phyloP scores from a whole-genome alignment of 371 early-diverging fungal species.

The Mortierella sp. region DNA sequence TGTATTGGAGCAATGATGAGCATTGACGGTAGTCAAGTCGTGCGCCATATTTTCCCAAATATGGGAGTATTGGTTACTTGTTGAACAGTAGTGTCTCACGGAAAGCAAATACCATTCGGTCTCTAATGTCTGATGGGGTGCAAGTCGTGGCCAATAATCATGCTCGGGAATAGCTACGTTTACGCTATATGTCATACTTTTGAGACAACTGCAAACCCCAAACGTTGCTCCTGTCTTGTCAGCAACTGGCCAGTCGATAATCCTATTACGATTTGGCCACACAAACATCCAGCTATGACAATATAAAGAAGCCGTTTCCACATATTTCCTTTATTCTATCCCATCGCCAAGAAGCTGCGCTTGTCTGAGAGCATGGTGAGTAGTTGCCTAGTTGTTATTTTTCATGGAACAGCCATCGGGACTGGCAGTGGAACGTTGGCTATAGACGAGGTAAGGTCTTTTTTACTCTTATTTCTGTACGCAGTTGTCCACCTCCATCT shows the following conservation, averaged over 20 bases:
- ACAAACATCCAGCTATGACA: too few species aligned
- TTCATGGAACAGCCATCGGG: constrained; percentile 72
- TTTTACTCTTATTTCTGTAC: not conserved
- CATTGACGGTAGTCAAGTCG: constrained; percentile 3
- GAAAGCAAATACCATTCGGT: too few species aligned
- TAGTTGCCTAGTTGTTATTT: not conserved
- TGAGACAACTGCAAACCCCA: not conserved
- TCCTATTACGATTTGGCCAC: not conserved
- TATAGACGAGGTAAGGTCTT: constrained; percentile 76
- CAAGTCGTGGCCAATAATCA: not conserved
- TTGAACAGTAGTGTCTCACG: not conserved
- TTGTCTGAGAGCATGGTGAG: constrained; percentile 75
- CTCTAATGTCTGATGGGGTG: not conserved
- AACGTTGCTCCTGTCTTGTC: not conserved
- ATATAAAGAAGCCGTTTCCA: not conserved
- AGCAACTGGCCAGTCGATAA: not conserved
- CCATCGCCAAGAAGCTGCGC: constrained; percentile 71
- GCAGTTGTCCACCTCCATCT: not conserved
- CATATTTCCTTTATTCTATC: constrained; percentile 50
- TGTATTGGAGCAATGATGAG: too few species aligned
- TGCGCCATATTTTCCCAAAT: constrained; percentile 20
- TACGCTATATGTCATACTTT: not conserved
- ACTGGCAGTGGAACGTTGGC: constrained; percentile 82
- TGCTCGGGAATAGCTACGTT: not conserved
- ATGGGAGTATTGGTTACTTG: not conserved